Evolutionary conservation across 768 basidiomycete species (phyloP), one percentile per base, ranked within the genome.

Genomic region (Ramaria sp.): DNA sequence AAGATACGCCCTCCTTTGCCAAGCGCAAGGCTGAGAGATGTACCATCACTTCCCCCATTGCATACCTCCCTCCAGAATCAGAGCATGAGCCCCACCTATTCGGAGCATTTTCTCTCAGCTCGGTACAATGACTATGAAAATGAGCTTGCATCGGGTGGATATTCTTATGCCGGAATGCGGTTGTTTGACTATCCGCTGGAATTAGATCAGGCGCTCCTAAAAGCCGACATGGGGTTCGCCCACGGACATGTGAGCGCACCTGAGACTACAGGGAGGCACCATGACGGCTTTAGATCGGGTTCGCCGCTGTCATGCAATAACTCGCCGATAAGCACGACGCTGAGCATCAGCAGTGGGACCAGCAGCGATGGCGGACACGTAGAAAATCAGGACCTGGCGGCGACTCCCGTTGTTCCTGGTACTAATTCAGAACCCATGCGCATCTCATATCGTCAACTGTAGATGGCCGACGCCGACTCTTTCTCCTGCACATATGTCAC

Each of bases 281-380:
- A 53, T 19, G 34, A 53, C 12, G 37, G 41, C 12, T 39, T 39
- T 22, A 19, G 37, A 2, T 17, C 53, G 22, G 43, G 30, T 1
- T 54, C 53, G 2, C 39, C 53, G 39, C 37, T 27, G 15, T 20
- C 53, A 3, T 42, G 39, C 19, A 24, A 54, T 54, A 22, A 54
- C 53, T 54, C 53, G 7, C 53, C 53, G 5, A 2, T 45, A n/a
- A 54, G 53, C 42, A 10, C 27, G 20, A 20, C 53, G 13, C 15
- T 54, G 20, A 54, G 53, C 39, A 42, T 54, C 43, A 54, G 38
- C 53, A 54, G 53, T 31, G 39, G 27, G n/a, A 38, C 39, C 4
- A 54, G 41, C 43, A 43, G 38, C 39, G 53, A 54, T 9, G 39
- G 7, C 7, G 34, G 34, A 19, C 31, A 9, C 15, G 27, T 49